A percentile compares a stretch with the other conserved stretches of the same genome.
These are phyloP conservation scores for Malus sylvestris DNA, from an alignment of 306 rosid species.

Conservation along the genomic window DNA sequence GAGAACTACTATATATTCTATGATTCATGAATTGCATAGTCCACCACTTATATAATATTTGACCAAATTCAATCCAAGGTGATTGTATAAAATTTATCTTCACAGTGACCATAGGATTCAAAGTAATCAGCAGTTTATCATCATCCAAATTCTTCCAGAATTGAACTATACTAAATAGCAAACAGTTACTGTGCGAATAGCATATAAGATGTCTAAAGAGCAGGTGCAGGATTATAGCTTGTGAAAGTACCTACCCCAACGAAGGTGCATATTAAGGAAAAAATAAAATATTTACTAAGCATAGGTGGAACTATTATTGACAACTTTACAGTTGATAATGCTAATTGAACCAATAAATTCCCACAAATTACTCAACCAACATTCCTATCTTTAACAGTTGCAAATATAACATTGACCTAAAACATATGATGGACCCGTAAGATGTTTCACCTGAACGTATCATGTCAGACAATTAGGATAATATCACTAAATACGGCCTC, in stretches of 20 bases:
- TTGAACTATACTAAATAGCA: not conserved
- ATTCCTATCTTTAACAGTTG: not conserved
- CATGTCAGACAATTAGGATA: not conserved
- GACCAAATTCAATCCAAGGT: not conserved
- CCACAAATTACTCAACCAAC: not conserved
- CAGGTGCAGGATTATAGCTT: not conserved
- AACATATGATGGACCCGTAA: not conserved
- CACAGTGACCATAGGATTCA: not conserved
- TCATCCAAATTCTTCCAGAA: not conserved
- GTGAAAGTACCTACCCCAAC: not conserved
- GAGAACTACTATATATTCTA: not conserved
- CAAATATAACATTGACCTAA: not conserved
- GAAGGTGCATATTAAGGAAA: not conserved
- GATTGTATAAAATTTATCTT: not conserved
- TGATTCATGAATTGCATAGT: not conserved
- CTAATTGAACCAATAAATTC: not conserved
- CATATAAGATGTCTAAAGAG: not conserved
- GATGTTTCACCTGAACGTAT: not conserved
- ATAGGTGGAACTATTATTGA: not conserved
- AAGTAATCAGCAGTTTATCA: not conserved
- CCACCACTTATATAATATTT: not conserved
- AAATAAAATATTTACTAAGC: not conserved
- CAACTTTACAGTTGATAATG: not conserved
- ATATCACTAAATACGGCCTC: not conserved
- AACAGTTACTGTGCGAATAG: not conserved